A percentile compares a stretch with the other conserved stretches of the same genome.
phyloP scores from a whole-genome alignment of 2,329 filamentous ascomycete species.

The Alternaria incomplexa region DNA sequence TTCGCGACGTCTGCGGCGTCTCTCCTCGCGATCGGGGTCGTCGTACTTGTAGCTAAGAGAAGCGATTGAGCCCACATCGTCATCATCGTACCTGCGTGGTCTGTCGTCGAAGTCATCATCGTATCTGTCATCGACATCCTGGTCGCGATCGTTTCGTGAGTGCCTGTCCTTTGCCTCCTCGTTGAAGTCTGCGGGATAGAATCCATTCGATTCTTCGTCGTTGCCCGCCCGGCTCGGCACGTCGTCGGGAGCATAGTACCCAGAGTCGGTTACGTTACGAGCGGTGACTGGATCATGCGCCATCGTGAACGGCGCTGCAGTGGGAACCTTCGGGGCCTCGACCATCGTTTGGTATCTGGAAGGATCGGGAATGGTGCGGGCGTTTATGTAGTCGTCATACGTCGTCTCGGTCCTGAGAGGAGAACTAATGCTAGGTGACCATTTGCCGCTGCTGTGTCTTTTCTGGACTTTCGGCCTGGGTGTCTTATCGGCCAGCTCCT shows the following conservation, averaged over 20 bases:
- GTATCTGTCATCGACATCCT: slow-evolving; percentile 16
- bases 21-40: slow-evolving; percentile 40
- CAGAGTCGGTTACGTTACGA: slow-evolving; percentile 37
- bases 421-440: slow-evolving; percentile 51
- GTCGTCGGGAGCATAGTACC: slow-evolving; percentile 44
- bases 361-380: slow-evolving; percentile 2
- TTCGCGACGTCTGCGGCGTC: slow-evolving; percentile 31
- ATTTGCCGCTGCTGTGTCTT: slow-evolving; percentile 50
- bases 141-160: slow-evolving; percentile 18
- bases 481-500: slow-evolving; percentile 47
- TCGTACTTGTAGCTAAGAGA: slow-evolving; percentile 35
- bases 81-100: slow-evolving; percentile 18
- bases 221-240: slow-evolving; percentile 14
- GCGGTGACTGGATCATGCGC: slow-evolving; percentile 19
- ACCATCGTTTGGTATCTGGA: slow-evolving; percentile 20
- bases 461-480: slow-evolving; percentile 58
- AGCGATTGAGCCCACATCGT: slow-evolving; percentile 31
- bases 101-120: slow-evolving; percentile 18
- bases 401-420: slow-evolving; percentile 54
- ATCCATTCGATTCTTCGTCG: slow-evolving; percentile 44
- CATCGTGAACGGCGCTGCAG: slow-evolving; percentile 18
- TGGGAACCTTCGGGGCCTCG: slow-evolving; percentile 24
- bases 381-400: slow-evolving; percentile 52
- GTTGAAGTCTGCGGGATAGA: slow-evolving; percentile 42
- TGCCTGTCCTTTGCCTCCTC: slow-evolving; percentile 35